A percentile compares a stretch with the other conserved stretches of the same genome.
Conservation (phyloP, 352 stramenopile genomes). For the Globisporangium cylindrosporum region DNA sequence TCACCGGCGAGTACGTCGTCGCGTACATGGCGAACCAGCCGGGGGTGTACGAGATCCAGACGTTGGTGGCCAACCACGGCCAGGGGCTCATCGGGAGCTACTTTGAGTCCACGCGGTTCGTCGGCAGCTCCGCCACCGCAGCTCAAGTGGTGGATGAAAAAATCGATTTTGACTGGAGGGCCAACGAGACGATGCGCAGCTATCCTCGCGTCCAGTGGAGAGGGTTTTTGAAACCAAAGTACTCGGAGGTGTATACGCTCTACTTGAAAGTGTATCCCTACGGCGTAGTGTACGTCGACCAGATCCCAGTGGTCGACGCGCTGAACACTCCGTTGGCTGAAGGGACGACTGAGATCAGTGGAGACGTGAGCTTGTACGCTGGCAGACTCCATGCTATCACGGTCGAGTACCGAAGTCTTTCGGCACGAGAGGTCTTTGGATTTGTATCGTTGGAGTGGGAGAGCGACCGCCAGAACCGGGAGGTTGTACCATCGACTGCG, state of each 20-base stretch:
- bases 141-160: conserved; percentile 24
- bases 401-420: conserved; percentile 38
- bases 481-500: conserved; percentile 24
- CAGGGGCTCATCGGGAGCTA: conserved; percentile 37
- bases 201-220: conserved; percentile 45
- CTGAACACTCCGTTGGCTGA: conserved; percentile 22
- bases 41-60: conserved; percentile 50
- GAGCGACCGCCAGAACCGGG: conserved; percentile 22
- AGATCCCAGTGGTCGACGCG: conserved; percentile 31
- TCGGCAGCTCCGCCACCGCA: conserved; percentile 3
- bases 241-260: conserved; percentile 41
- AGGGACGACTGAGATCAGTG: conserved; percentile 10
- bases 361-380: conserved; percentile 22
- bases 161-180: conserved; percentile 43
- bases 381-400: conserved; percentile 36
- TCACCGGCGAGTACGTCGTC: conserved; percentile 42
- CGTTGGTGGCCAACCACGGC: conserved; percentile 25
- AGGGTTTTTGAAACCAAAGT: conserved; percentile 41
- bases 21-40: conserved; percentile 28
- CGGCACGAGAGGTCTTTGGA: conserved; percentile 12
- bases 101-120: conserved; percentile 27
- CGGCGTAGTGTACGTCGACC: conserved; percentile 34
- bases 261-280: conserved; percentile 24
- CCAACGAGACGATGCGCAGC: conserved; percentile 32
- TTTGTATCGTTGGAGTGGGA: conserved; percentile 27